Evolutionary conservation across 768 basidiomycete genomes (phyloP).

Genomic region (Pisolithus sp.): DNA sequence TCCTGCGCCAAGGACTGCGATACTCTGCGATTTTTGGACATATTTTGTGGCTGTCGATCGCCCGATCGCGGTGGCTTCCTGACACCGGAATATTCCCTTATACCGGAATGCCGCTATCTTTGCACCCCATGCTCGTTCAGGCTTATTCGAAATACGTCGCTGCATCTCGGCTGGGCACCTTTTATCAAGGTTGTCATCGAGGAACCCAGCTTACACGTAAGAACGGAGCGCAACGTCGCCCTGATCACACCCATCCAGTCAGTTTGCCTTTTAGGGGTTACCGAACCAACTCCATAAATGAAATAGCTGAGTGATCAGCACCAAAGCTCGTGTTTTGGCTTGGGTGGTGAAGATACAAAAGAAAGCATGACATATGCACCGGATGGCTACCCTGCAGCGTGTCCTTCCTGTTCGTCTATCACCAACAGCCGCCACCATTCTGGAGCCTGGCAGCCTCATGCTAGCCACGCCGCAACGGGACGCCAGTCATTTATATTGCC

Average conservation of each 20-base stretch:
- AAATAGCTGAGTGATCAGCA: slow-evolving; percentile 28
- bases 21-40: neutral
- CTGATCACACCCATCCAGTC: slow-evolving; percentile 4
- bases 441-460: slow-evolving; percentile 30
- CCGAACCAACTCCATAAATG: slow-evolving; percentile 16
- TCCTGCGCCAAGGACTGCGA: neutral
- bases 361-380: slow-evolving; percentile 21
- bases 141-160: neutral
- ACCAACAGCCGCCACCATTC: slow-evolving; percentile 23
- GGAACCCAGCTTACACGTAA: neutral
- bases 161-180: neutral
- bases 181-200: neutral
- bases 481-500: slow-evolving; percentile 29
- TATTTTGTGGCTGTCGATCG: neutral
- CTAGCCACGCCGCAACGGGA: slow-evolving; percentile 29
- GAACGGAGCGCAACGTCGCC: neutral
- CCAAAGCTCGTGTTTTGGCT: slow-evolving; percentile 9
- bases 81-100: neutral
- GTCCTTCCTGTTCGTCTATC: slow-evolving; percentile 27
- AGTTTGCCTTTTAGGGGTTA: slow-evolving; percentile 21
- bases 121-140: neutral
- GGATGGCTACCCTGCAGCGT: slow-evolving; percentile 13
- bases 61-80: neutral
- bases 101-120: neutral
- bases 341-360: slow-evolving; percentile 21